A percentile compares a stretch with the other conserved stretches of the same genome.
These are phyloP conservation scores for Rubroboletus pulcherrimus DNA, from an alignment of 768 basidiomycete genomes.

Conservation along the genomic window DNA sequence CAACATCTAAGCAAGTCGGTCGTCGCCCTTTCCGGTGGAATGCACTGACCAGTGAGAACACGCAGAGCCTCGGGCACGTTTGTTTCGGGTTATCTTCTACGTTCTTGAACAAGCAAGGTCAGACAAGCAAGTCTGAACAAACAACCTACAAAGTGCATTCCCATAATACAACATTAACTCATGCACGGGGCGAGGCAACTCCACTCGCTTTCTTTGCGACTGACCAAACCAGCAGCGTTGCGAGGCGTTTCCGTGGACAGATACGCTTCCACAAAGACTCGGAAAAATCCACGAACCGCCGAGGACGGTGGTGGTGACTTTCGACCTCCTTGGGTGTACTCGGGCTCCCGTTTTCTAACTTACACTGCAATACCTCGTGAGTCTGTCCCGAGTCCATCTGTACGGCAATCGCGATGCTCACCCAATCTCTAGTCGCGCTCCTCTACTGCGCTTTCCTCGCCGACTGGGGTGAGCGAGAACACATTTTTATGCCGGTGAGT, in stretches of 20 bases:
- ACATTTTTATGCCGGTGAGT: slow-evolving; percentile 66
- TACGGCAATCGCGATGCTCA: not conserved
- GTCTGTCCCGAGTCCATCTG: slow-evolving; percentile 9
- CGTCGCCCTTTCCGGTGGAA: not conserved
- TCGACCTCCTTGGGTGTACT: slow-evolving; percentile 61
- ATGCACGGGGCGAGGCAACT: slow-evolving; percentile 12
- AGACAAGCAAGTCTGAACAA: not conserved
- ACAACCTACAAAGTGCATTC: not conserved
- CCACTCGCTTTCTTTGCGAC: not conserved
- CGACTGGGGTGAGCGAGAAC: slow-evolving; percentile 68
- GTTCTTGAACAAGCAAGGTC: not conserved
- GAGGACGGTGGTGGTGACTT: slow-evolving; percentile 39
- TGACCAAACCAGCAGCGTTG: not conserved
- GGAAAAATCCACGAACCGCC: not conserved
- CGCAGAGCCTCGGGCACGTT: not conserved
- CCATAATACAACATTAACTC: not conserved
- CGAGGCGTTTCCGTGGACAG: slow-evolving; percentile 1
- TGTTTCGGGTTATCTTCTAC: not conserved
- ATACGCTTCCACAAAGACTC: slow-evolving; percentile 15
- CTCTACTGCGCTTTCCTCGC: slow-evolving; percentile 59
- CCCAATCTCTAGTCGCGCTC: slow-evolving; percentile 39
- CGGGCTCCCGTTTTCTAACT: slow-evolving; percentile 46
- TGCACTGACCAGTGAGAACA: not conserved
- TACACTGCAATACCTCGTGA: slow-evolving; percentile 56
- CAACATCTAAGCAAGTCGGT: not conserved